Percentiles rank a stretch among this genome's conserved stretches.
These are phyloP conservation scores for Microcyclospora tardicrescens DNA, from an alignment of 2,329 filamentous ascomycete genomes.

Conservation along the genomic window DNA sequence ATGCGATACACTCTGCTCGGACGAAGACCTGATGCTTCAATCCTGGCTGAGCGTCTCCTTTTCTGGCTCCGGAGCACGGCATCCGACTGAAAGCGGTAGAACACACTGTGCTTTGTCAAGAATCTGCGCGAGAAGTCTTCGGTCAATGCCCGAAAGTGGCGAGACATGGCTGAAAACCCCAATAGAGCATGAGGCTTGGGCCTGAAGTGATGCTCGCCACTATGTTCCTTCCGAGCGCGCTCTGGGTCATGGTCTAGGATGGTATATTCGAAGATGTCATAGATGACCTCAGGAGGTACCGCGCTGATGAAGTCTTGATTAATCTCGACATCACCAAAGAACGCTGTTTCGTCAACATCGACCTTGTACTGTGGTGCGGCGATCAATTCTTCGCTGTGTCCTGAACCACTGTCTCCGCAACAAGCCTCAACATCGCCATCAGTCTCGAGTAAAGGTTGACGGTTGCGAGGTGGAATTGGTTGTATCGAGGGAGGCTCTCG, in stretches of 20 bases:
- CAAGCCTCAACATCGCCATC: no score
- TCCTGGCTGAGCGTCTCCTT: background rate
- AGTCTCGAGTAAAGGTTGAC: no score
- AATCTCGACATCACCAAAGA: conserved; percentile 1
- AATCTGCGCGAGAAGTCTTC: conserved; percentile 5
- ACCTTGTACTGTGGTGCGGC: conserved; percentile 2
- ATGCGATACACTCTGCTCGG: conserved; percentile 1
- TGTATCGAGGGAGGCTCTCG: no score
- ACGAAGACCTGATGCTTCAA: no score
- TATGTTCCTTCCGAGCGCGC: background rate
- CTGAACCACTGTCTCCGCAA: no score
- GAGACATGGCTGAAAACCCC: conserved; percentile 8
- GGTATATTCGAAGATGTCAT: conserved; percentile 6
- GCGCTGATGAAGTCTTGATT: conserved; percentile 6
- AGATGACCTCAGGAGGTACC: conserved; percentile 6
- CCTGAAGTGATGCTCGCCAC: background rate
- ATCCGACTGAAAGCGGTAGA: background rate
- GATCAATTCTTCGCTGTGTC: no score
- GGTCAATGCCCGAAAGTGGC: conserved; percentile 2
- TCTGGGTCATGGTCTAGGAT: conserved; percentile 9
- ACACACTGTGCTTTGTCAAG: conserved; percentile 1
- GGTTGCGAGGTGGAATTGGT: no score
- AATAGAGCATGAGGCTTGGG: conserved; percentile 6
- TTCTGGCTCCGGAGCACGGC: background rate
- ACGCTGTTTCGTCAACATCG: conserved; percentile 3